A percentile compares a stretch with the other conserved stretches of the same genome.
phyloP scores from a whole-genome alignment of 768 basidiomycete species.

The Suillus placidus region DNA sequence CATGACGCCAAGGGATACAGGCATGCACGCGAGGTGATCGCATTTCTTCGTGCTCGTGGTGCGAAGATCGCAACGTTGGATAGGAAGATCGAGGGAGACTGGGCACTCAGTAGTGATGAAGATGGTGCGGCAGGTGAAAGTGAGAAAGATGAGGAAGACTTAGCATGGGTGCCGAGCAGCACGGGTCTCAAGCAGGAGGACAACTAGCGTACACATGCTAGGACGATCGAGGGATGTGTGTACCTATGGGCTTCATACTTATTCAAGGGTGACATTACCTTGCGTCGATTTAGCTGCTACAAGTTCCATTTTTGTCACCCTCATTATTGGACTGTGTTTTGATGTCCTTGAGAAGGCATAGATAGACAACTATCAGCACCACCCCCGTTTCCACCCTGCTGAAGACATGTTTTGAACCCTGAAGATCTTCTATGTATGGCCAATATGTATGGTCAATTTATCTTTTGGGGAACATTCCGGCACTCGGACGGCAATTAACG shows the following conservation, averaged over 20 bases:
- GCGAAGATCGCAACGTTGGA: slow-evolving; percentile 65
- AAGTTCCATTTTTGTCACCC: not conserved
- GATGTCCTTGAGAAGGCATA: not conserved
- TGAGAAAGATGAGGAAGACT: slow-evolving; percentile 34
- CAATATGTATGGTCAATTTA: not conserved
- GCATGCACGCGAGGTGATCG: slow-evolving; percentile 68
- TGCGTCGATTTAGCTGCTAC: not conserved
- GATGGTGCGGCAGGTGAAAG: slow-evolving; percentile 27
- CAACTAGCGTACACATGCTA: slow-evolving; percentile 12
- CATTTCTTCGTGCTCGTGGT: slow-evolving; percentile 68
- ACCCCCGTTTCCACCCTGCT: not conserved
- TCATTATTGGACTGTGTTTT: not conserved
- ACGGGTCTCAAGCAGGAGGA: slow-evolving; percentile 16
- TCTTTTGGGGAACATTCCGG: not conserved
- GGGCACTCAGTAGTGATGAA: slow-evolving; percentile 71
- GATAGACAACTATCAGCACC: not conserved
- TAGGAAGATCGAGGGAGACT: slow-evolving; percentile 56
- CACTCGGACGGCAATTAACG: not conserved
- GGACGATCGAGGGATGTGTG: not conserved
- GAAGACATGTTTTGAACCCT: not conserved
- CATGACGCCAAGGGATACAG: slow-evolving; percentile 54
- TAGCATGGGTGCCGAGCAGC: slow-evolving; percentile 35
- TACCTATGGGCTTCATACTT: not conserved
- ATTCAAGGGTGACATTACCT: not conserved
- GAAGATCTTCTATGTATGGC: not conserved